phyloP scores from a whole-genome alignment of 2,329 filamentous ascomycete genomes.

The Chaetomiaceae sp. region DNA sequence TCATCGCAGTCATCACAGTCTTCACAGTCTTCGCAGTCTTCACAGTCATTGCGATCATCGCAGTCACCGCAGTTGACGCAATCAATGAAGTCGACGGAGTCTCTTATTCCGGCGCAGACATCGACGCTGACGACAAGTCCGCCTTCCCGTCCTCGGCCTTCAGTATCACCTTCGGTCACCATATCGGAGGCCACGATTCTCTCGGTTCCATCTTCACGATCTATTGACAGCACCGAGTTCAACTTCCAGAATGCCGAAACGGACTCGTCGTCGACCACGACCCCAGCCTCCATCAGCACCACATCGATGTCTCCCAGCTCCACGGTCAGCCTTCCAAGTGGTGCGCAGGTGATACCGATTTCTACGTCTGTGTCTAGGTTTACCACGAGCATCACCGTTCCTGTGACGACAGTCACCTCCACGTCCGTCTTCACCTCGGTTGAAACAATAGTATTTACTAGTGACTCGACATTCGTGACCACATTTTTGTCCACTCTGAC shows the following conservation, averaged over 20 bases:
- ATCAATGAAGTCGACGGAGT: not conserved
- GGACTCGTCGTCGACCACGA: not conserved
- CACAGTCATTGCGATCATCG: too few species aligned
- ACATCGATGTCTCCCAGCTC: not conserved
- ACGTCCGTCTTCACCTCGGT: conserved; percentile 10
- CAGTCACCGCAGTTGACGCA: too few species aligned
- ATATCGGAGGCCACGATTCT: not conserved
- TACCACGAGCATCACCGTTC: conserved; percentile 17
- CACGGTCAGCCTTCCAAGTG: conserved; percentile 10
- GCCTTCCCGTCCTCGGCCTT: not conserved
- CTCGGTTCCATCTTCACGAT: not conserved
- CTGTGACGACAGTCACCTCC: conserved; percentile 5
- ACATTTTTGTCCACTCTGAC: conserved; percentile 1
- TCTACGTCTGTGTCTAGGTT: conserved; percentile 14
- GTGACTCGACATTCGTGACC: conserved; percentile 6
- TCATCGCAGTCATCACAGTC: too few species aligned
- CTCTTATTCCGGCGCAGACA: not conserved
- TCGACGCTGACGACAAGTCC: not conserved
- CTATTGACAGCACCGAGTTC: not conserved
- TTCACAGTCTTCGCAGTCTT: too few species aligned
- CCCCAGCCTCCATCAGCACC: not conserved
- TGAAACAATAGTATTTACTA: conserved; percentile 2
- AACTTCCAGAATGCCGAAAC: not conserved
- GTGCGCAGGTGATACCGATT: conserved; percentile 9
- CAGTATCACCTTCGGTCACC: not conserved